Conservation (phyloP, 2,329 filamentous ascomycete species). For the Fusarium ramigenum region DNA sequence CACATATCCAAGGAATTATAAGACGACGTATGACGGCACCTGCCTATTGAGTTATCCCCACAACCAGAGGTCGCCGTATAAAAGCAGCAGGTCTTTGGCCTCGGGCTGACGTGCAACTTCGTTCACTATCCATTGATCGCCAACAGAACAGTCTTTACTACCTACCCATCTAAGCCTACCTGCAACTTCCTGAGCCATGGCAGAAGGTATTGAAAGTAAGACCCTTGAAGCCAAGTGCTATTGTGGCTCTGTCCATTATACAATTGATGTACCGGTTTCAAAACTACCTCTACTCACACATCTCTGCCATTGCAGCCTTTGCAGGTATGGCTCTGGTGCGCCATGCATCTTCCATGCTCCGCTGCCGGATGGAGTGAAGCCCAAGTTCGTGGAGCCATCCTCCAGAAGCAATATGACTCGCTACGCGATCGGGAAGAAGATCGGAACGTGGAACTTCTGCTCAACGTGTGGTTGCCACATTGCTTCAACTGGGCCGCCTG, state of each 20-base stretch:
- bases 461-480: conserved; percentile 57
- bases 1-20: background rate
- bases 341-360: conserved; percentile 54
- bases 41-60: background rate
- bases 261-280: conserved; percentile 50
- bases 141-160: background rate
- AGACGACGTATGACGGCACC: background rate
- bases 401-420: conserved; percentile 48
- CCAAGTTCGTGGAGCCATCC: conserved; percentile 54
- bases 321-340: conserved; percentile 54
- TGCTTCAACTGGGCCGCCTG: conserved; percentile 46
- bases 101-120: background rate
- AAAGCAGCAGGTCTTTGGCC: background rate
- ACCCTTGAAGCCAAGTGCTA: conserved; percentile 56
- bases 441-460: conserved; percentile 55
- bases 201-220: conserved; percentile 37
- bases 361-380: conserved; percentile 48
- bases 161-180: background rate
- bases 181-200: conserved; percentile 22
- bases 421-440: conserved; percentile 46
- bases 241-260: conserved; percentile 56
- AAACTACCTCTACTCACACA: conserved; percentile 54
- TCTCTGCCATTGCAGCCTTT: conserved; percentile 58
- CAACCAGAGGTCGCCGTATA: background rate
- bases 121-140: background rate